Evolutionary conservation across 345 rosid species (phyloP), one percentile per base, ranked within the genome.

Genomic region (Zanthoxylum bungeanum): DNA sequence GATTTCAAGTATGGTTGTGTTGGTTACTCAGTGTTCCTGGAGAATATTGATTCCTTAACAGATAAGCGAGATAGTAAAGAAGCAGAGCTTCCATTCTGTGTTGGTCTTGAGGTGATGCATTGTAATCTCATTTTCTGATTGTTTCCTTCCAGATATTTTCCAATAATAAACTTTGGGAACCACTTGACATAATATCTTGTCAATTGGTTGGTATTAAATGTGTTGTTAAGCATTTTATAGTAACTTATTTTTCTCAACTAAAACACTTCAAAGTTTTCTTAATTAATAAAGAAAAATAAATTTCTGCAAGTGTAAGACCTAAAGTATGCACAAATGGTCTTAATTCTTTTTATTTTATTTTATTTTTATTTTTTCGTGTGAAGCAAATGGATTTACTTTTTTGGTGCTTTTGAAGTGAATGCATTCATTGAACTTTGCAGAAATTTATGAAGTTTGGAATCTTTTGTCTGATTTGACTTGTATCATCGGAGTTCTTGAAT

Each of bases 21-120:
- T 70, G 87, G 87, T 61, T 81, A 81, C 72, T 81, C 87, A 19
- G 80, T 81, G 60, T 76, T 69, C 75, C 42, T 81, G 64, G 81
- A 79, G 51, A 73, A 73, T 34, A 73, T 70, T 64, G 78, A 44
- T 67, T 70, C 76, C 21, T 65, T 78, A 50, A 44, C 81, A 51
- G 68, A 68, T 12, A 66, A 52, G 16, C 61, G 39, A 56, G 69
- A 60, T 62, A 7, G 19, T 33, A 84, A 79, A 75, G 65, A 46
- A 47, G 69, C 71, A 28, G 83, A 79, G 56, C 50, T 81, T 50
- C 85, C 87, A 1, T 74, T 77, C 59, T 84, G 87, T 68, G 78
- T 75, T 37, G 85, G 87, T 46, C 80, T 84, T 21, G 87, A 84
- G 87, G 85, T 81, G 71, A 40, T 60, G 6, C 63, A 37, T 37